Conservation (phyloP, 2,329 filamentous ascomycete genomes). For the Alternaria gansuensis region DNA sequence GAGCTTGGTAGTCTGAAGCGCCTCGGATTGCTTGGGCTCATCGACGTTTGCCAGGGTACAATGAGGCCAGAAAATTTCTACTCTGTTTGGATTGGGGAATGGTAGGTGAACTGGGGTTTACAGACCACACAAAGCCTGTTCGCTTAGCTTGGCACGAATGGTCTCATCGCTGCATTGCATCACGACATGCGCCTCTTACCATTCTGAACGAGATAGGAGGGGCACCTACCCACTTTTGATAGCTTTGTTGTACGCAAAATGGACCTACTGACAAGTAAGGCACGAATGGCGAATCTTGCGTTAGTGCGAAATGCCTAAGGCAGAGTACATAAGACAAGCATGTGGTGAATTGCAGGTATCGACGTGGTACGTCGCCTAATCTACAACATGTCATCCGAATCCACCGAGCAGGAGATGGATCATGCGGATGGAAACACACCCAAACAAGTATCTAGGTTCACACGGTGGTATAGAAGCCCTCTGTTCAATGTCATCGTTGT, state of each 20-base stretch:
- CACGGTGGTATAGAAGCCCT: conserved; percentile 56
- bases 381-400: conserved; percentile 23
- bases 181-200: conserved; percentile 21
- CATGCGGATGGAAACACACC: background rate
- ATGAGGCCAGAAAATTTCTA: background rate
- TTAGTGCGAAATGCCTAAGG: background rate
- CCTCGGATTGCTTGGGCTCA: background rate
- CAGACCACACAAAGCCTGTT: background rate
- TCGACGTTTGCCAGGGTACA: background rate
- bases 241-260: background rate
- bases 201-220: background rate
- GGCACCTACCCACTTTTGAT: background rate
- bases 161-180: conserved; percentile 22
- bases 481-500: conserved; percentile 60
- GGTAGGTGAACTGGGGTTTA: background rate
- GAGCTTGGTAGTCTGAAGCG: background rate
- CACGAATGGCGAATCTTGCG: conserved; percentile 4
- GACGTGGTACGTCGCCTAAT: background rate
- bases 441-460: conserved; percentile 30
- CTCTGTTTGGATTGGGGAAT: background rate
- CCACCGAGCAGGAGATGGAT: conserved; percentile 30
- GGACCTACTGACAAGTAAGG: background rate
- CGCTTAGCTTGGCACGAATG: conserved; percentile 11
- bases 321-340: conserved; percentile 3
- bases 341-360: background rate